These are phyloP conservation scores for Tieghemiomyces parasiticus DNA, from an alignment of 192 early-diverging fungal genomes.

Conservation along the genomic window DNA sequence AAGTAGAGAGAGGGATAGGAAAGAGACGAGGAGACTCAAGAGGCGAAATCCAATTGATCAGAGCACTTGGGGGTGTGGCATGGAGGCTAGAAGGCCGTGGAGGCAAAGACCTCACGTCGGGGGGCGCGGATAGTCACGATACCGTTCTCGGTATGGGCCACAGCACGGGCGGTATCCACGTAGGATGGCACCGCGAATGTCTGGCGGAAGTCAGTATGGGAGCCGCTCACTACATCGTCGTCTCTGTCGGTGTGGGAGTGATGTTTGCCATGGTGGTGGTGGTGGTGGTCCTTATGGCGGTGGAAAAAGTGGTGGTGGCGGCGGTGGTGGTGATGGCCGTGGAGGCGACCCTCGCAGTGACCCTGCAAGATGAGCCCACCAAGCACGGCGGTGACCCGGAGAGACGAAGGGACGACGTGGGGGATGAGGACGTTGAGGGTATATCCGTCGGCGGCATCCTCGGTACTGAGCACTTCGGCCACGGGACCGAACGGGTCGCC, in stretches of 20 bases:
- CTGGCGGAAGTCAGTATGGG: background rate
- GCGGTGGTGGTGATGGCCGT: background rate
- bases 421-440: background rate
- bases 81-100: too few relatives aligned
- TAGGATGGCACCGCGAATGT: slow-evolving; percentile 7
- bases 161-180: slow-evolving; percentile 2
- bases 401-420: slow-evolving; percentile 4
- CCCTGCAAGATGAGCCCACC: slow-evolving; percentile 9
- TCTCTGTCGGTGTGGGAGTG: background rate
- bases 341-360: background rate
- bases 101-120: background rate
- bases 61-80: too few relatives aligned
- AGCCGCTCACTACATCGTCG: background rate
- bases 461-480: background rate
- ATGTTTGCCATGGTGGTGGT: background rate
- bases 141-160: slow-evolving; percentile 8
- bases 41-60: too few relatives aligned
- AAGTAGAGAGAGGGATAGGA: too few relatives aligned
- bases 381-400: slow-evolving; percentile 9
- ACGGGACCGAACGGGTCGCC: background rate
- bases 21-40: too few relatives aligned
- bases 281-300: background rate
- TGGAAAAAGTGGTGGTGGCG: background rate
- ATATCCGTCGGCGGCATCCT: background rate
- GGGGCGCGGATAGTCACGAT: slow-evolving; percentile 9